Conservation (phyloP, 1,284 basidiomycete genomes). For the Ganoderma meredithae region DNA sequence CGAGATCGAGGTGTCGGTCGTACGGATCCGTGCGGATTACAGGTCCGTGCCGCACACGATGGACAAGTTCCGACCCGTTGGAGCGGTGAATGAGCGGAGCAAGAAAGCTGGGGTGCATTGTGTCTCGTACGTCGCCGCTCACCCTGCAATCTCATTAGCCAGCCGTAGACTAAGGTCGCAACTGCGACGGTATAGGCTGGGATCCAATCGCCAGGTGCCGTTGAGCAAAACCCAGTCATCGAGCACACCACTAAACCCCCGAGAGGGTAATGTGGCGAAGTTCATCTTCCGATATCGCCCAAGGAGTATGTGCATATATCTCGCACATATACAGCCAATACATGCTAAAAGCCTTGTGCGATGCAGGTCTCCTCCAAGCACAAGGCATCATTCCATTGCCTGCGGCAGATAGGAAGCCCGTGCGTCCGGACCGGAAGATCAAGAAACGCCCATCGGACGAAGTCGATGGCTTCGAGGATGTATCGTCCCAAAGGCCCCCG, state of each 20-base stretch:
- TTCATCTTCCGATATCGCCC: slow-evolving; percentile 21
- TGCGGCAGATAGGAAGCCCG: background rate
- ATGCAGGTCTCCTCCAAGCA: slow-evolving; percentile 25
- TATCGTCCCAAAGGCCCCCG: background rate
- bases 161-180: no score
- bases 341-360: background rate
- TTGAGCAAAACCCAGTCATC: slow-evolving; percentile 3
- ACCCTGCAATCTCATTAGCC: background rate
- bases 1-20: slow-evolving; percentile 22
- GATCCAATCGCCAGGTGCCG: background rate
- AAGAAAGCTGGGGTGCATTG: slow-evolving; percentile 37
- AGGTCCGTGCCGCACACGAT: slow-evolving; percentile 10
- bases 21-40: slow-evolving; percentile 14
- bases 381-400: slow-evolving; percentile 23
- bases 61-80: slow-evolving; percentile 16
- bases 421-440: background rate
- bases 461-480: background rate
- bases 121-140: slow-evolving; percentile 25
- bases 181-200: background rate
- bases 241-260: slow-evolving; percentile 10
- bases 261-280: slow-evolving; percentile 12
- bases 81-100: slow-evolving; percentile 34
- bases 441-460: slow-evolving; percentile 3
- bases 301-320: background rate
- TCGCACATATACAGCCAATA: background rate